phyloP scores from a whole-genome alignment of 1,284 basidiomycete species.

The Trametes polyzona region DNA sequence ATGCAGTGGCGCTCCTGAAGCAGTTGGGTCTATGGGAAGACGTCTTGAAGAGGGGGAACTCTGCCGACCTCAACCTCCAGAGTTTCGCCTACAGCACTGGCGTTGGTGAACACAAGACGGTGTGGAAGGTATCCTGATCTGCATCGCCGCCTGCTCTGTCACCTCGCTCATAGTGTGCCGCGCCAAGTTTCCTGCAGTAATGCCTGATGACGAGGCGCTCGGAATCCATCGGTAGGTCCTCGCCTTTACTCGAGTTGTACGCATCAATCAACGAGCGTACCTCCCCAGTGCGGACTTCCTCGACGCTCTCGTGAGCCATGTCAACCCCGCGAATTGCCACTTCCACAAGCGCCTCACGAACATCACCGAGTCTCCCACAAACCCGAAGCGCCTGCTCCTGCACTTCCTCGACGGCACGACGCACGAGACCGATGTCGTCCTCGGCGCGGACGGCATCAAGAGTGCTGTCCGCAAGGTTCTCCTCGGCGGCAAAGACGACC shows the following conservation, averaged over 20 bases:
- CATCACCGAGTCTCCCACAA: slow-evolving; percentile 31
- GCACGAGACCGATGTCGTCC: slow-evolving; percentile 52
- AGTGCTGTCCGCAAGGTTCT: slow-evolving; percentile 47
- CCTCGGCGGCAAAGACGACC: slow-evolving; percentile 21
- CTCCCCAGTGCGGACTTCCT: slow-evolving; percentile 49
- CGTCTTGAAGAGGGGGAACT: slow-evolving; percentile 42
- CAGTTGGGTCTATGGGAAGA: slow-evolving; percentile 48
- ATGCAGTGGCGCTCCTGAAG: slow-evolving; percentile 50
- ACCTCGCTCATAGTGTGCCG: neutral
- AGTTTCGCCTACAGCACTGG: slow-evolving; percentile 32
- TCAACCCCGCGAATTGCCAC: slow-evolving; percentile 47
- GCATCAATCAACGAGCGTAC: neutral
- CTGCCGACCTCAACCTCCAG: slow-evolving; percentile 37
- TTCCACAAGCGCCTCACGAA: slow-evolving; percentile 55
- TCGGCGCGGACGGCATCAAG: slow-evolving; percentile 59
- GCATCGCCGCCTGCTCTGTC: neutral
- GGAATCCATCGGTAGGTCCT: neutral
- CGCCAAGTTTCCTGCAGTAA: neutral
- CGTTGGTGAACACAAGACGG: neutral
- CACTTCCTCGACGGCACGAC: slow-evolving; percentile 52
- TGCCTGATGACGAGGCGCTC: neutral
- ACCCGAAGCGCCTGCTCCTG: slow-evolving; percentile 38
- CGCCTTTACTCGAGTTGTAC: too few species aligned
- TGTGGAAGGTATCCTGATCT: neutral
- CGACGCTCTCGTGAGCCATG: slow-evolving; percentile 48